These are phyloP conservation scores for Cercospora sp. DNA, from an alignment of 2,329 filamentous ascomycete genomes.

Conservation along the genomic window DNA sequence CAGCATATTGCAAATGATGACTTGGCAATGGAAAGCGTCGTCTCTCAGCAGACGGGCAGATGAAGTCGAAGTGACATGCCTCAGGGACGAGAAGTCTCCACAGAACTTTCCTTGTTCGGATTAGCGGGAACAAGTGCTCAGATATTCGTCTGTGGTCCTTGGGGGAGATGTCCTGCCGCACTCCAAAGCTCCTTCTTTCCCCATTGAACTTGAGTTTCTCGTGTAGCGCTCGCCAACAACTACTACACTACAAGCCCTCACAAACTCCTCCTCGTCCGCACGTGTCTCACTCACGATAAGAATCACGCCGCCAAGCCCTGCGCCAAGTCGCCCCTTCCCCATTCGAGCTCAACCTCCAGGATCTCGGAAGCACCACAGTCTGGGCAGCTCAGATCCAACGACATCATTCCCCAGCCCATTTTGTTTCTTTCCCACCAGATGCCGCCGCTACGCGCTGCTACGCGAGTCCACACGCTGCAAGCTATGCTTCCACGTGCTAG, in stretches of 20 bases:
- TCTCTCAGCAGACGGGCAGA: neutral
- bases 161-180: no score
- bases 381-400: neutral
- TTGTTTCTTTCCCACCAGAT: neutral
- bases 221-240: no score
- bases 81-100: neutral
- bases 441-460: neutral
- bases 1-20: neutral
- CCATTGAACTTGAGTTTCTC: no score
- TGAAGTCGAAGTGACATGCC: neutral
- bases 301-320: neutral
- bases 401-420: neutral
- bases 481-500: neutral
- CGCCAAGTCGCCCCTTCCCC: neutral
- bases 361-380: neutral
- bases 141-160: no score
- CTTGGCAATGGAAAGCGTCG: neutral
- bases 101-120: neutral
- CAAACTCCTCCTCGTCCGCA: neutral
- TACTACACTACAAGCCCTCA: neutral
- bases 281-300: neutral
- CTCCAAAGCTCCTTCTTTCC: no score
- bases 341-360: neutral
- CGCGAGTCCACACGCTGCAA: neutral
- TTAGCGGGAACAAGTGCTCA: neutral